Evolutionary conservation across 1,139 yeast genomes (phyloP).

Genomic region (Sugiyamaella xylanicola): DNA sequence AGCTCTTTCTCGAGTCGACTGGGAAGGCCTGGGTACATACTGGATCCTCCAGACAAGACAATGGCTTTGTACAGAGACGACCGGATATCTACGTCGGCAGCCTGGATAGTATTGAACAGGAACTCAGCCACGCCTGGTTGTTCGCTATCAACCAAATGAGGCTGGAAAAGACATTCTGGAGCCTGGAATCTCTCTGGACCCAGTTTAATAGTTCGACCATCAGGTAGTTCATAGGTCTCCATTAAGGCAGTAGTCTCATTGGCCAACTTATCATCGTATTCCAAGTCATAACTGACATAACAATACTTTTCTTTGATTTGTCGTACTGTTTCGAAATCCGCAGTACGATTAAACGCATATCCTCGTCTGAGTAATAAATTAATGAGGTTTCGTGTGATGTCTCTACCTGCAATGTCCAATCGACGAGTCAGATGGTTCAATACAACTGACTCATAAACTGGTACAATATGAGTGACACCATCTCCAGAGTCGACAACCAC

Average conservation of each 20-base stretch:
- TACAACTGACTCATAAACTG: slow-evolving; percentile 95
- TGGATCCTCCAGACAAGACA: slow-evolving; percentile 95
- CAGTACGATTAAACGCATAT: slow-evolving; percentile 96
- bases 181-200: slow-evolving; percentile 98
- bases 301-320: slow-evolving; percentile 96
- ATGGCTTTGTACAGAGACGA: slow-evolving; percentile 87
- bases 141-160: slow-evolving; percentile 93
- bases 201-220: slow-evolving; percentile 89
- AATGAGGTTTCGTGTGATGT: slow-evolving; percentile 91
- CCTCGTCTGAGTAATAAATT: slow-evolving; percentile 91
- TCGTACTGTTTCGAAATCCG: slow-evolving; percentile 97
- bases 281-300: slow-evolving; percentile 92
- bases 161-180: slow-evolving; percentile 97
- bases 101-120: slow-evolving; percentile 86
- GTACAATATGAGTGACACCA: slow-evolving; percentile 96
- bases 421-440: slow-evolving; percentile 90
- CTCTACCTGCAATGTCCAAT: slow-evolving; percentile 97
- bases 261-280: slow-evolving; percentile 81
- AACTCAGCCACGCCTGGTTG: slow-evolving; percentile 97
- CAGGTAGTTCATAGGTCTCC: slow-evolving; percentile 90
- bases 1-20: slow-evolving; percentile 93
- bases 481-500: slow-evolving; percentile 98
- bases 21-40: slow-evolving; percentile 98
- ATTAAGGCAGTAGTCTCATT: slow-evolving; percentile 93
- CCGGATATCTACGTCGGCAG: slow-evolving; percentile 93